Base-by-base conservation (phyloP, 768 basidiomycete species). In the Boletellus ananas region DNA sequence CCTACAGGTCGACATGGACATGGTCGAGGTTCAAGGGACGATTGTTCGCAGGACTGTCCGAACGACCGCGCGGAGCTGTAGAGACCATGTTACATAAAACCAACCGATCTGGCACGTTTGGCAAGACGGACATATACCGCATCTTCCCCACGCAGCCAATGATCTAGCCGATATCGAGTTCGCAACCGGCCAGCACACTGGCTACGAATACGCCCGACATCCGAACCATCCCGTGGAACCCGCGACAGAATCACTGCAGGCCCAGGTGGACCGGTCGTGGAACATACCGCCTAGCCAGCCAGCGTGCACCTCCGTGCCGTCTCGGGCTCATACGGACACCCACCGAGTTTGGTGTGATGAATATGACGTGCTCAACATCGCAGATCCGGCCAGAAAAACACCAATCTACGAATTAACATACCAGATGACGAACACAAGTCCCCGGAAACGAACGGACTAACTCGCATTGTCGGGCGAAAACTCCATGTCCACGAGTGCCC, bases 401-500 rank as follows among this genome's bases (percentile, higher is more conserved):
- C 23, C 4, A 5, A 25, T 25, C 7, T 6, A 25, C 7, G 23
- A 43, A 31, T 27, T 16, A 7, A 27, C 35, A 45, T 17, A n/a
- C 23, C n/a, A n/a, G n/a, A 18, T 23, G 16, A 9, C 16, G n/a
- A 14, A 23, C 25, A 16, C n/a, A 7, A 39, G 37, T 21, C 4
- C 13, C 17, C 21, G n/a, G n/a, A n/a, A 39, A 13, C 23, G 16
- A 36, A 35, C 6, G 17, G 14, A 12, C 49, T 50, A 58, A 17
- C 18, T 17, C 23, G 47, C 56, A 60, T 79, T 78, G 21, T 70
- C 71, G 36, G 84, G 66, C 60, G 79, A 77, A 29, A 71, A 72
- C 65, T 94, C 90, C 31, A 86, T 58, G 40, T 72, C 71, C 52
- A 90, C 71, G 29, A 94, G 70, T n/a, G 78, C 83, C 57, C 78